phyloP scores from a whole-genome alignment of 768 basidiomycete species.

The Termitomyces sp. region DNA sequence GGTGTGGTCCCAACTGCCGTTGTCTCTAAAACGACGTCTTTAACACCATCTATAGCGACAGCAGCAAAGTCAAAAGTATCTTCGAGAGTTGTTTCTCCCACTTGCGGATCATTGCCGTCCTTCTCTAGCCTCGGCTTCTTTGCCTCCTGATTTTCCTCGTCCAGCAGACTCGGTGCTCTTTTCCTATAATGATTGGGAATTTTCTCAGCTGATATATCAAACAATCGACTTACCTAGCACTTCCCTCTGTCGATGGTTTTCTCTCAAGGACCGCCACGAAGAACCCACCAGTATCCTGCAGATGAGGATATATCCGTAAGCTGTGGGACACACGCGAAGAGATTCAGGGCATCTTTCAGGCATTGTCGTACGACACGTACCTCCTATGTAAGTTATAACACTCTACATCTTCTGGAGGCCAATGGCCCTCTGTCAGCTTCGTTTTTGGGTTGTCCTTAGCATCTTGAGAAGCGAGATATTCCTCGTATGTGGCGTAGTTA shows the following conservation, averaged over 20 bases:
- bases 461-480: slow-evolving; percentile 48
- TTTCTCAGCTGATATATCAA: background rate
- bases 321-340: slow-evolving; percentile 31
- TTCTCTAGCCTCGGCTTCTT: slow-evolving; percentile 46
- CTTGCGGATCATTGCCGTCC: slow-evolving; percentile 5
- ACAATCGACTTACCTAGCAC: slow-evolving; percentile 14
- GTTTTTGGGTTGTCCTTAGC: slow-evolving; percentile 47
- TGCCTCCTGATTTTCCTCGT: slow-evolving; percentile 34
- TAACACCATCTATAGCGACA: background rate
- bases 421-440: slow-evolving; percentile 70
- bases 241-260: slow-evolving; percentile 17
- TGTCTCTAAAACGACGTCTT: background rate
- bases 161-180: slow-evolving; percentile 39
- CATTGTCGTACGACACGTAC: slow-evolving; percentile 29
- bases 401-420: slow-evolving; percentile 69
- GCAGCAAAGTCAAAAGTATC: slow-evolving; percentile 11
- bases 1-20: background rate
- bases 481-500: slow-evolving; percentile 55
- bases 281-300: slow-evolving; percentile 97
- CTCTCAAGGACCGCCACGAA: slow-evolving; percentile 88
- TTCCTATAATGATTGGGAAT: slow-evolving; percentile 33
- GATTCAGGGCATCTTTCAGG: background rate
- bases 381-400: slow-evolving; percentile 65
- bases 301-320: slow-evolving; percentile 87
- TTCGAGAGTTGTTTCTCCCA: slow-evolving; percentile 11